Percentiles rank a stretch among this genome's conserved stretches.
Evolutionary conservation across 306 rosid genomes (phyloP).

Genomic region (Lupinus albus): DNA sequence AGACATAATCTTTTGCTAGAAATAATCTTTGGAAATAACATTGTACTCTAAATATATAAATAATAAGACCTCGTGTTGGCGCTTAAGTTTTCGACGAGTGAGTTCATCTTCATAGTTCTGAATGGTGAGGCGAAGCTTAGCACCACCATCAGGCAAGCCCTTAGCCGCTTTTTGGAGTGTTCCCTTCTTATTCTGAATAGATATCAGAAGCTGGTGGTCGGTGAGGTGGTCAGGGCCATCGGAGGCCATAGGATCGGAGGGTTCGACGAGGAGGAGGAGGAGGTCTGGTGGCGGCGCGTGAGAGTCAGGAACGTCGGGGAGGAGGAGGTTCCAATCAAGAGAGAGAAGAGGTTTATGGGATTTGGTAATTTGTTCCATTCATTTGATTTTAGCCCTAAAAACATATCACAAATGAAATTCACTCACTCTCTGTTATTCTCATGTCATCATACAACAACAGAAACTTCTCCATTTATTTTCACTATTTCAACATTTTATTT

Average conservation of each 20-base stretch:
- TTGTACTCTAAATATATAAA: too few relatives aligned
- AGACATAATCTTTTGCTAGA: too few relatives aligned
- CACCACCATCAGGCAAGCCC: slow-evolving; percentile 61
- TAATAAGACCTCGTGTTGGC: background rate
- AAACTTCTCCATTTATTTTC: too few relatives aligned
- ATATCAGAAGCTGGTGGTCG: slow-evolving; percentile 49
- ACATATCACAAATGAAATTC: too few relatives aligned
- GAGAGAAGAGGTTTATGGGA: background rate
- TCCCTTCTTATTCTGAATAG: slow-evolving; percentile 35
- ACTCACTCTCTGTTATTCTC: too few relatives aligned
- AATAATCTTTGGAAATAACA: too few relatives aligned
- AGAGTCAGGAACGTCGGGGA: background rate
- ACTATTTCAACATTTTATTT: too few relatives aligned
- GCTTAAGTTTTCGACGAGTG: slow-evolving; percentile 45
- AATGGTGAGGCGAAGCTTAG: slow-evolving; percentile 45
- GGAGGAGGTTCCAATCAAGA: slow-evolving; percentile 20
- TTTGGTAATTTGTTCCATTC: slow-evolving; percentile 28
- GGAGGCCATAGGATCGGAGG: slow-evolving; percentile 21
- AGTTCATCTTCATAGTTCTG: slow-evolving; percentile 47
- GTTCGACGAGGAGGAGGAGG: background rate
- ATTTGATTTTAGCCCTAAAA: too few relatives aligned
- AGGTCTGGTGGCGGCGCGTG: slow-evolving; percentile 28
- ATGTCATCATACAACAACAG: too few relatives aligned
- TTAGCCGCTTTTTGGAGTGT: background rate
- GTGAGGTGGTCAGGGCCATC: background rate